Base-by-base conservation (phyloP, 1,139 yeast species). In the Groenewaldozyma auringiensis region DNA sequence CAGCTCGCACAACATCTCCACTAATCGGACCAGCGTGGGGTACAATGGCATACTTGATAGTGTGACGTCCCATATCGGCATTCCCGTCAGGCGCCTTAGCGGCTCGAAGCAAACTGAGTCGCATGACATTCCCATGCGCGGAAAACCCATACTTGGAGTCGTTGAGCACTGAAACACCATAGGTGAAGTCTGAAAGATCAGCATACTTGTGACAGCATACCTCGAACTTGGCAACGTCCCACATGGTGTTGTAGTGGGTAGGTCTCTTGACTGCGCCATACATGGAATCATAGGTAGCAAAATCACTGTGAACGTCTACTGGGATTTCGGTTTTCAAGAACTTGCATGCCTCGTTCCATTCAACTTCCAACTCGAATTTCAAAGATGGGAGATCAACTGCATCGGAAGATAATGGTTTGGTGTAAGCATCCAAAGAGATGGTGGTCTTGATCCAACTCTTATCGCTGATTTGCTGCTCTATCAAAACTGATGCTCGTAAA, bases 191-290 rank as follows among this genome's bases (percentile, higher is more conserved):
- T 31, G 94, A 83, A 59, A 85, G 79, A 61, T 92, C 97, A 61
- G 94, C 88, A 66, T 85, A 92, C 62, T 86, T 86, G 66, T 92
- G 97, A 60, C 84, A 88, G 57, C 96, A 86, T 17, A 88, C 96
- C 66, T 92, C 98, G 64, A 92, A 92, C 66, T 88, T 89, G 48
- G 97, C 97, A 39, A 83, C 83, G 60, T 89, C 98, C 97, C 97
- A 92, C 8, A 86, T 71, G 0, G 97, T 89, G 62, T 92, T 92
- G 69, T 74, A 88, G 64, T 89, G 96, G 1, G 97, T 92, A 41
- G 97, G 95, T 56, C 97, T 76, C 58, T 76, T 80, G 11, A 95
- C 92, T 41, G 84, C 67, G 48, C 97, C 97, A 65, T 86, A 92
- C 66, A 89, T 96, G 2, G 96, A 87, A 64, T 92, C 98, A 63